Base-by-base conservation (phyloP, 768 basidiomycete genomes). In the Udeniomyces megalosporus region DNA sequence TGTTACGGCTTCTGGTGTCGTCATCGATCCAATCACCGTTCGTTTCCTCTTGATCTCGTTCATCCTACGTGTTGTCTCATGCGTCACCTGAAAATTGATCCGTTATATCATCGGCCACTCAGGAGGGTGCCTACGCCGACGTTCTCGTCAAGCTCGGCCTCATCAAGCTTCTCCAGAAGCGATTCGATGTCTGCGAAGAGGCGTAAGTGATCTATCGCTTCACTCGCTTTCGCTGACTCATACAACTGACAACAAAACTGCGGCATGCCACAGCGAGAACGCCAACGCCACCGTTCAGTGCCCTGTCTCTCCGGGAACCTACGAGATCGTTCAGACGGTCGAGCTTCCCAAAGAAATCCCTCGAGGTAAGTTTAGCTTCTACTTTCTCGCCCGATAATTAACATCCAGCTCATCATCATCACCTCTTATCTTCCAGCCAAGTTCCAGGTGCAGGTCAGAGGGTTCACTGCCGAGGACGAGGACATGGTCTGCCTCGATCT, bases 71-170 rank as follows among this genome's bases (percentile, higher is more conserved):
- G 15, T 10, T 53, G 42, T 8, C 38, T 52, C 32, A 15, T 24
- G 61, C 31, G 4, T 26, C 4, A 28, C 34, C 44, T 31, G 28
- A 26, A 24, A 3, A 20, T 20, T 46, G n/a, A 29, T 46, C 56
- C 24, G 29, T 44, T 24, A 3, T 29, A 48, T 24, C 48, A 45
- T 52, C 68, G 56, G 42, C n/a, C 31, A 28, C 14, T 14, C 66
- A 96, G 92, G 84, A 91, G 4, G 95, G 95, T 5, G 86, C 93
- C 44, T 86, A 81, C 68, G 93, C 85, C 8, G 83, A 92, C 67
- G 90, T 99, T 4, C 74, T 75, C 1, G 93, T 99, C 60, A 97
- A 96, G 73, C 78, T 97, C n/a, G 95, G 95, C 28, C 75, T 88
- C 31, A 81, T 99, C 70, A 95, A 88, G 76, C 72, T 97, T n/a